phyloP scores from a whole-genome alignment of 192 early-diverging fungal species.

The Cladochytrium replicatum region DNA sequence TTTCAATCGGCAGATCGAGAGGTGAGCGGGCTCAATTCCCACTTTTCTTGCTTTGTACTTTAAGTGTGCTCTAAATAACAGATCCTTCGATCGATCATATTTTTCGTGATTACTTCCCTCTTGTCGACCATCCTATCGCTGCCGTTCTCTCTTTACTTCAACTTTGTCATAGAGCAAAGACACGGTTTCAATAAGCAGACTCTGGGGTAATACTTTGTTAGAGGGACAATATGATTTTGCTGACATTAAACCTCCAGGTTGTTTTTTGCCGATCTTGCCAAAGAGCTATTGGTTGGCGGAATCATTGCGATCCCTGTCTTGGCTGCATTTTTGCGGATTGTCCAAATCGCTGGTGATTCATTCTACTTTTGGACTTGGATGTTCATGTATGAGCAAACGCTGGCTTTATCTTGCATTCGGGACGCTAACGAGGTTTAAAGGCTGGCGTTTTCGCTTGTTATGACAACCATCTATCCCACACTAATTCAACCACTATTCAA shows the following conservation, averaged over 20 bases:
- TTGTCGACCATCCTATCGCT: conserved; percentile 51
- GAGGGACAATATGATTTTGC: neutral
- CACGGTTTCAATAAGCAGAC: conserved; percentile 98
- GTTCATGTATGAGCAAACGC: conserved; percentile 52
- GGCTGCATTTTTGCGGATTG: conserved; percentile 71
- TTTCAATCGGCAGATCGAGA: conserved; percentile 56
- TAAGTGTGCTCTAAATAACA: conserved; percentile 19
- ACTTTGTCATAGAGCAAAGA: conserved; percentile 88
- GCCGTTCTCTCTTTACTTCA: conserved; percentile 77
- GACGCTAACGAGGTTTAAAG: conserved; percentile 6
- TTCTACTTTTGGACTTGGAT: conserved; percentile 92
- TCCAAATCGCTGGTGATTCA: conserved; percentile 64
- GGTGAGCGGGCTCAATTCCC: conserved; percentile 26
- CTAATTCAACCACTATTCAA: conserved; percentile 98
- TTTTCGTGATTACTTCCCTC: conserved; percentile 48
- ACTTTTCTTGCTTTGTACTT: neutral
- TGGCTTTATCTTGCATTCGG: conserved; percentile 4
- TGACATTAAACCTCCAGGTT: conserved; percentile 31
- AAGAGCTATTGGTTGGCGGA: conserved; percentile 53
- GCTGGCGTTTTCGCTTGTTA: conserved; percentile 34
- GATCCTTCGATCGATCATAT: conserved; percentile 78
- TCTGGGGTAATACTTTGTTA: conserved; percentile 20
- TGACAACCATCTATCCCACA: conserved; percentile 74
- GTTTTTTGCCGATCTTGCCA: conserved; percentile 72
- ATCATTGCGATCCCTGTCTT: conserved; percentile 72